Evolutionary conservation across 176 grass and related monocot species (phyloP), one percentile per base, ranked within the genome.

Genomic region (Avena sativa): DNA sequence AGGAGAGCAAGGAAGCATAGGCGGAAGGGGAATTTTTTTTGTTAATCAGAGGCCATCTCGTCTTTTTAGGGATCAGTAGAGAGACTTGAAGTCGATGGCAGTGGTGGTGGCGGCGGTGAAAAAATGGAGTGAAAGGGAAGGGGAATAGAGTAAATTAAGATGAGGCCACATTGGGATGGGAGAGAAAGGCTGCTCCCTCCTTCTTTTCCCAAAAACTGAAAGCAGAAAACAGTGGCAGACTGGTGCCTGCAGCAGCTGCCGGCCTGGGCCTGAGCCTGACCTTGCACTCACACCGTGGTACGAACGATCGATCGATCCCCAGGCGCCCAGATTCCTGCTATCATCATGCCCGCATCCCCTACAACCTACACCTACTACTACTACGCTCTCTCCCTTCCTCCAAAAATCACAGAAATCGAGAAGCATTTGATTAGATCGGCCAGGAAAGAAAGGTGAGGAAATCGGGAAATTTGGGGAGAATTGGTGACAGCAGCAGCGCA

Each of bases 161-260:
- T 32, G 28, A 59, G 43, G 34, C 25, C 55, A 58, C 90, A 92
- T 89, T 79, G 90, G 86, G 90, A 92, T 86, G 86, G 73, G 83
- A 89, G 90, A 71, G 55, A 79, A 90, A 92, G 86, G 90, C 83
- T 82, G 86, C 72, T 83, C 72, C 86, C 56, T 92, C 34, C 56
- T 92, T 73, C 79, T 89, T 89, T 91, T 89, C 83, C 82, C 86
- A 89, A 92, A 92, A 92, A 89, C 64, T 92, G 82, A 91, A 85
- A 88, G 90, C 82, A 72, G 46, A 40, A 82, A 83, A 85, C 83
- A 79, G 79, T 66, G 86, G 79, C 89, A 90, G 89, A 34, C 89
- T 77, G 89, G 40, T 77, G 74, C 53, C 88, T 71, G 89, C 79
- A 61, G 83, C 83, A 28, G 85, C 83, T 70, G 74, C 83, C 81